Base-by-base conservation (phyloP, 768 basidiomycete species). In the Suillus subalutaceus region DNA sequence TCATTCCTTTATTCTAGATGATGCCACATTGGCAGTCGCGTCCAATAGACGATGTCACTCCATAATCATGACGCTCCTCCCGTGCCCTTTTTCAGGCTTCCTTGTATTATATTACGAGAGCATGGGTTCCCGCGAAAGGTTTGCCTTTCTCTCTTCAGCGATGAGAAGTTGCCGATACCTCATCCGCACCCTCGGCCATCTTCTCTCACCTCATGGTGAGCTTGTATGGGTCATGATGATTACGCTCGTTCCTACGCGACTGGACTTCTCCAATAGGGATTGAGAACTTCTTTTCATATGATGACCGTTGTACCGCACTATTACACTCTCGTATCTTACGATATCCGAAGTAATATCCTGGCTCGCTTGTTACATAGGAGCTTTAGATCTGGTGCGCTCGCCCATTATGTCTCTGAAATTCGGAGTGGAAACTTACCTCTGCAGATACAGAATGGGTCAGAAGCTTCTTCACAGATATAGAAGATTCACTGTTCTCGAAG, bases 171-270 rank as follows among this genome's bases (percentile, higher is more conserved):
- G 41, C 16, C 37, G 23, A 59, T 59, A 59, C 26, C 23, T 59
- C 40, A 30, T 6, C 40, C 41, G 43, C 18, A 37, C 37, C 37
- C 37, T 60, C 15, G 16, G 58, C 30, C 41, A 43, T 20, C 59
- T 41, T 60, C 59, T 43, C 38, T 43, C 59, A n/a, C 41, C 59
- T 60, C 41, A 6, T 60, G 59, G 59, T 41, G 40, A 6, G 38
- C 18, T 26, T 23, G 57, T 6, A 26, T 26, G 58, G 37, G 55
- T 56, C 55, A 20, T 37, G 55, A 20, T 37, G 55, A 56, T 56
- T 35, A 37, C 55, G 38, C 40, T 59, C 58, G 58, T 60, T 60
- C 41, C 59, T 60, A 60, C 41, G 59, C 41, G 41, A 43, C 59
- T 60, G 30, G 30, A 30, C 59, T 60, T 60, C 59, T 43, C 41